Evolutionary conservation across 1,284 basidiomycete genomes (phyloP).

Genomic region (Ustilago nuda): DNA sequence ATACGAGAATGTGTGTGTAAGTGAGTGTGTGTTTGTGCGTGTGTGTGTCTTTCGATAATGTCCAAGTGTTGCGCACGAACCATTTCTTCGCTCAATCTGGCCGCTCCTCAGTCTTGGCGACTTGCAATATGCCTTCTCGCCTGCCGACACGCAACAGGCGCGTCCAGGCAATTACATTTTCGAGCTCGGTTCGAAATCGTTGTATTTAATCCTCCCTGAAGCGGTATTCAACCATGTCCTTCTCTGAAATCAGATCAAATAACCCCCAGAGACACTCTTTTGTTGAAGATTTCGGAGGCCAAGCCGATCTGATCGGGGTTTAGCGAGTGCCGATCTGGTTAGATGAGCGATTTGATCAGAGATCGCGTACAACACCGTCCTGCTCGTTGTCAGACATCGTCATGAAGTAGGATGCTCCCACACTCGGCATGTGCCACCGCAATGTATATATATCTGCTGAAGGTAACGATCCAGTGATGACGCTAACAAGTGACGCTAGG

Average conservation of each 20-base stretch:
- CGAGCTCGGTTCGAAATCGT: not conserved
- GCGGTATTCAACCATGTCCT: not conserved
- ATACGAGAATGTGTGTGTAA: constrained; percentile 1
- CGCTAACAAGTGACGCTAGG: no score
- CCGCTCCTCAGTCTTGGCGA: not conserved
- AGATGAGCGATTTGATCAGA: no score
- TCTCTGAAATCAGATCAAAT: not conserved
- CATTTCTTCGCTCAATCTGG: constrained; percentile 5
- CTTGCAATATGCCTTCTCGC: not conserved
- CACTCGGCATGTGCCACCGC: no score
- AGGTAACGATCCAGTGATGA: no score
- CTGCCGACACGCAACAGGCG: constrained; percentile 20
- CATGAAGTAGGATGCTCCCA: no score
- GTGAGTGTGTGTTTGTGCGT: constrained; percentile 4
- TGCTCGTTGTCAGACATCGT: no score
- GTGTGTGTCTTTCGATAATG: constrained; percentile 5
- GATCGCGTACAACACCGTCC: no score
- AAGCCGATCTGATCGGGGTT: no score
- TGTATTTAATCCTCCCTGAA: not conserved
- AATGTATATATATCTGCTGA: no score
- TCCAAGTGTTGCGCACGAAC: constrained; percentile 49
- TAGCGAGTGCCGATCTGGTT: no score
- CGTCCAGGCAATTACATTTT: constrained; percentile 17
- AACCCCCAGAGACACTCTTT: not conserved
- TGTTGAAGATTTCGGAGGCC: no score